These are phyloP conservation scores for Rhodofomes roseus DNA, from an alignment of 1,284 basidiomycete genomes.

Conservation along the genomic window DNA sequence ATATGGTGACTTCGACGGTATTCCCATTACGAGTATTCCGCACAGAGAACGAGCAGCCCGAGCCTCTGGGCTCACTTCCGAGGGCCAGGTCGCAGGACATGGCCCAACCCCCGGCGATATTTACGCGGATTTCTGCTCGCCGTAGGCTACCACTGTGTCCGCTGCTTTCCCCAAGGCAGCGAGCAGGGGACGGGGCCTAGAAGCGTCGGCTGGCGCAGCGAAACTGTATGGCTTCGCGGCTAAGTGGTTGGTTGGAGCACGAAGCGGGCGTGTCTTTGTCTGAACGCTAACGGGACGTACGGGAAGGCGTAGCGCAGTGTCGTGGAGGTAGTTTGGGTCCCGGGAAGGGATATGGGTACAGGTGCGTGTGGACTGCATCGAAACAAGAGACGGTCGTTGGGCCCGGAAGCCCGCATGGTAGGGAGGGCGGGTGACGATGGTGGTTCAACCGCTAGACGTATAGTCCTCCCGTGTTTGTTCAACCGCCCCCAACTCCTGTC, in stretches of 20 bases:
- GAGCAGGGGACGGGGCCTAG: slow-evolving; percentile 31
- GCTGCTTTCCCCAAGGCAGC: slow-evolving; percentile 25
- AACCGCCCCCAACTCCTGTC: slow-evolving; percentile 26
- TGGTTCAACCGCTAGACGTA: slow-evolving; percentile 13
- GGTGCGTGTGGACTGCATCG: slow-evolving; percentile 13
- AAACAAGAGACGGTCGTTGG: slow-evolving; percentile 8
- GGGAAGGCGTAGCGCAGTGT: slow-evolving; percentile 15
- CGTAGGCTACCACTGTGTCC: slow-evolving; percentile 36
- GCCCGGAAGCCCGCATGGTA: slow-evolving; percentile 18
- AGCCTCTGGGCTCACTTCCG: slow-evolving; percentile 39
- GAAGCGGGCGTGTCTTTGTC: slow-evolving; percentile 5
- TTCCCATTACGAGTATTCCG: slow-evolving; percentile 27
- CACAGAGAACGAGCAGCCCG: slow-evolving; percentile 33
- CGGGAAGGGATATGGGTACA: slow-evolving; percentile 14
- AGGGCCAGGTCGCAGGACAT: slow-evolving; percentile 18
- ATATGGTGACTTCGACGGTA: background rate
- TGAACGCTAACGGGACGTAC: slow-evolving; percentile 22
- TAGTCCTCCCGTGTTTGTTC: slow-evolving; percentile 13
- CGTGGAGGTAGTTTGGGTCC: slow-evolving; percentile 2
- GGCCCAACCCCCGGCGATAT: slow-evolving; percentile 41
- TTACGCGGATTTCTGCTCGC: slow-evolving; percentile 40
- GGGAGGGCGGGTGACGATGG: slow-evolving; percentile 16
- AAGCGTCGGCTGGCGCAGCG: slow-evolving; percentile 47
- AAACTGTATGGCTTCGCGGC: slow-evolving; percentile 45
- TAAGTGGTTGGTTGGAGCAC: slow-evolving; percentile 11